A percentile compares a stretch with the other conserved stretches of the same genome.
Evolutionary conservation across 805 yeast genomes (phyloP).

Genomic region (Candida fluviatilis): DNA sequence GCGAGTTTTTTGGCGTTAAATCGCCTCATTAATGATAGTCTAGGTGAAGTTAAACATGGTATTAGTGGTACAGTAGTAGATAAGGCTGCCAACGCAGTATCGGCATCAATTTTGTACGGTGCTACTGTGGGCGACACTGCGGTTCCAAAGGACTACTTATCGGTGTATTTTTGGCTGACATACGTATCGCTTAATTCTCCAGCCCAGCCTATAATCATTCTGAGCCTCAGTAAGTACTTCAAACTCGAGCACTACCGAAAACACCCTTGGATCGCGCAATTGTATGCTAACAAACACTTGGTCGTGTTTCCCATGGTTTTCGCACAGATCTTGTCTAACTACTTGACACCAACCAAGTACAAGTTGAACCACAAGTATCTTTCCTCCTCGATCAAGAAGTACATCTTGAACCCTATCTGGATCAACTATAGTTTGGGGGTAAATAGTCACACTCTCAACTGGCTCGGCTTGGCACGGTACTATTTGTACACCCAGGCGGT

Average conservation of each 20-base stretch:
- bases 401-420: conserved; percentile 40
- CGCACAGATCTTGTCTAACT: conserved; percentile 37
- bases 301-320: conserved; percentile 32
- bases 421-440: conserved; percentile 30
- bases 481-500: conserved; percentile 24
- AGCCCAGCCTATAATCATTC: conserved; percentile 11
- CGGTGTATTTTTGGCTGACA: conserved; percentile 28
- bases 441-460: conserved; percentile 19
- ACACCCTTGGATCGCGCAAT: conserved; percentile 12
- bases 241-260: conserved; percentile 20
- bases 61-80: neutral
- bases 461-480: conserved; percentile 23
- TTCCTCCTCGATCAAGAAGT: conserved; percentile 25
- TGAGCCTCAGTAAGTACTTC: conserved; percentile 11
- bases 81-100: conserved; percentile 7
- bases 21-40: conserved; percentile 21
- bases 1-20: conserved; percentile 30
- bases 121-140: conserved; percentile 22
- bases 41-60: conserved; percentile 1
- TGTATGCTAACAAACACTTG: conserved; percentile 29
- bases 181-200: conserved; percentile 31
- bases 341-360: conserved; percentile 35
- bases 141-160: conserved; percentile 36
- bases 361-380: conserved; percentile 34
- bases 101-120: conserved; percentile 9